A percentile compares a stretch with the other conserved stretches of the same genome.
These are phyloP conservation scores for Terana coerulea DNA, from an alignment of 768 basidiomycete genomes.

Conservation along the genomic window DNA sequence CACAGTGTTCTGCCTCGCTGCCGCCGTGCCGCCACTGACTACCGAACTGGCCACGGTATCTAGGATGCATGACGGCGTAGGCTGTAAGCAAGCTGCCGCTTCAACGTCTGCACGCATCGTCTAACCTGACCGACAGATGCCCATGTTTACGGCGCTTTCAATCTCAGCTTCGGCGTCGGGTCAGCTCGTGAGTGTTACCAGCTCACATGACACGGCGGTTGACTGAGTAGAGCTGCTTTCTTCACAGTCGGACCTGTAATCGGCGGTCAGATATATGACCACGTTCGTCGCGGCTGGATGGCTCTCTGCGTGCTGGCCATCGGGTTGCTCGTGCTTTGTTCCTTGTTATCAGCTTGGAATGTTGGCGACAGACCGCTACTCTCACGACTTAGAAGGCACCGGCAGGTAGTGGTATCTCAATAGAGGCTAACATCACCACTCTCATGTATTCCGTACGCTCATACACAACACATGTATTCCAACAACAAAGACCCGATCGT, in stretches of 20 bases:
- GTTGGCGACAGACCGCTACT: conserved; percentile 37
- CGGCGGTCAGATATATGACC: conserved; percentile 68
- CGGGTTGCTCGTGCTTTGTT: conserved; percentile 36
- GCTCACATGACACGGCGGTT: neutral
- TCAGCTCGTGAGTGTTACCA: conserved; percentile 43
- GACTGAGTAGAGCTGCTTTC: conserved; percentile 6
- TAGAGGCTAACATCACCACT: too few relatives aligned
- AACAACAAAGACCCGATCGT: too few relatives aligned
- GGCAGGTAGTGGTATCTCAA: too few relatives aligned
- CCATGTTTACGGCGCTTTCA: conserved; percentile 73
- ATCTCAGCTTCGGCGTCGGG: conserved; percentile 65
- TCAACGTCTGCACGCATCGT: neutral
- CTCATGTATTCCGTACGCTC: too few relatives aligned
- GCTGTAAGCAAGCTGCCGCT: conserved; percentile 43
- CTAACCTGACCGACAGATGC: conserved; percentile 42
- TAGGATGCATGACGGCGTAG: conserved; percentile 54
- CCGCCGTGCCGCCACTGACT: conserved; percentile 56
- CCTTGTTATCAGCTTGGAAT: conserved; percentile 40
- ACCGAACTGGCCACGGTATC: conserved; percentile 65
- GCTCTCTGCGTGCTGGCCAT: conserved; percentile 48
- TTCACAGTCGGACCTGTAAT: conserved; percentile 62
- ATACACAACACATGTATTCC: too few relatives aligned
- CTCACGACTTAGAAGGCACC: too few relatives aligned
- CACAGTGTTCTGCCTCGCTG: conserved; percentile 60
- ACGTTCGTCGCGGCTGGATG: conserved; percentile 54